Evolutionary conservation across 306 rosid genomes (phyloP).

Genomic region (Quercus ilex): DNA sequence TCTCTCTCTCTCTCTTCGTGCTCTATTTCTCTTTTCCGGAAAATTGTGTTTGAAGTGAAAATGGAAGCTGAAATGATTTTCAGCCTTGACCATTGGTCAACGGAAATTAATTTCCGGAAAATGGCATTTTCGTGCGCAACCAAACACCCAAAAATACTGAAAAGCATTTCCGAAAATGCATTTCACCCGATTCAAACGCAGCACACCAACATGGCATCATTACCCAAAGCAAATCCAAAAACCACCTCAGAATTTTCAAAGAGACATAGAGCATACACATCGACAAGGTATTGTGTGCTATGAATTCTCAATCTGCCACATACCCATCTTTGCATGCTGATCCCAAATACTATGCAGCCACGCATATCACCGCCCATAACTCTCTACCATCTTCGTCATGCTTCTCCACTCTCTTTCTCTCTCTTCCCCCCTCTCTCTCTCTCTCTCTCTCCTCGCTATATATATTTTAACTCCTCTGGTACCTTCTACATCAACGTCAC

Average conservation of each 20-base stretch:
- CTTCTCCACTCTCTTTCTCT: not conserved
- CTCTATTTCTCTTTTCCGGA: no score
- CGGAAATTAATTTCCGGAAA: no score
- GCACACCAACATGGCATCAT: not conserved
- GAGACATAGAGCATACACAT: slow-evolving; percentile 10
- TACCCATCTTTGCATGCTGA: slow-evolving; percentile 72
- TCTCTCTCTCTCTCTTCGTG: no score
- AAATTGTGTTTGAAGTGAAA: no score
- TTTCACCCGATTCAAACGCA: no score
- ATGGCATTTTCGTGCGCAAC: no score
- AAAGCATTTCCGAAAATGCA: no score
- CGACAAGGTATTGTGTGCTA: slow-evolving; percentile 14
- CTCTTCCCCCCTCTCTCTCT: not conserved
- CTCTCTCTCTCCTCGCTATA: slow-evolving; percentile 7
- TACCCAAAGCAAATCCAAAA: slow-evolving; percentile 22
- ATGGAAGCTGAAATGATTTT: no score
- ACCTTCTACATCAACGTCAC: slow-evolving; percentile 20
- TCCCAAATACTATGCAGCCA: slow-evolving; percentile 64
- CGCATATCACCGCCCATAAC: slow-evolving; percentile 46
- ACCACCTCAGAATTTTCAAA: not conserved
- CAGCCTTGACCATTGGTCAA: no score
- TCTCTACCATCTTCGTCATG: slow-evolving; percentile 34
- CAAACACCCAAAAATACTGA: no score
- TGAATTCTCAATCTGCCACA: slow-evolving; percentile 53
- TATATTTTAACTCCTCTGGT: slow-evolving; percentile 32